Conservation (phyloP, 306 rosid species). For the Begonia fuchsioides region DNA sequence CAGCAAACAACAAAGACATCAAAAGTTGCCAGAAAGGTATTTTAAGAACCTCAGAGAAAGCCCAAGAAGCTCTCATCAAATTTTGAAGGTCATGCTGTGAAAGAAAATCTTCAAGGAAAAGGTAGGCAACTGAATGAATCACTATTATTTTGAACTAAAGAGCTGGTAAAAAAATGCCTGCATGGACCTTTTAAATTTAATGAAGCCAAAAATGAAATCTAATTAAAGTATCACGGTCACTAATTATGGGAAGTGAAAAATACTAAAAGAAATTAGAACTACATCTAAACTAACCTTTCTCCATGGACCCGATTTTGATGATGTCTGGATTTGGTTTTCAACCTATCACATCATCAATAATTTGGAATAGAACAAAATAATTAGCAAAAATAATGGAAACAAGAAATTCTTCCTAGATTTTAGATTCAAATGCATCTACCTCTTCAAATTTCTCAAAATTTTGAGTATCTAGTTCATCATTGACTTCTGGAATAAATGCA, state of each 20-base stretch:
- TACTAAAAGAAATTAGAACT: neutral
- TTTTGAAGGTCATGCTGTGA: neutral
- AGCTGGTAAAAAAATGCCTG: too few species aligned
- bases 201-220: too few species aligned
- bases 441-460: slow-evolving; percentile 98
- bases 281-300: slow-evolving; percentile 60
- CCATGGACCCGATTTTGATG: slow-evolving; percentile 96
- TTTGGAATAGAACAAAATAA: slow-evolving; percentile 7
- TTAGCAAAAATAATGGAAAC: slow-evolving; percentile 10
- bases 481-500: slow-evolving; percentile 98
- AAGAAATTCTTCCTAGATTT: slow-evolving; percentile 6
- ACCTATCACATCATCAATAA: slow-evolving; percentile 28
- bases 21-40: neutral
- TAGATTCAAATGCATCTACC: slow-evolving; percentile 27
- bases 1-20: slow-evolving; percentile 23
- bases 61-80: neutral
- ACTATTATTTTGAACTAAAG: too few species aligned
- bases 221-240: too few species aligned
- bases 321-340: slow-evolving; percentile 55
- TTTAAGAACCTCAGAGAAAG: neutral
- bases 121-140: too few species aligned
- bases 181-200: too few species aligned
- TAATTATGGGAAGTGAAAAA: too few species aligned
- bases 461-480: slow-evolving; percentile 92
- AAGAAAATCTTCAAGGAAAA: too few species aligned